Evolutionary conservation across 768 basidiomycete species (phyloP).

Genomic region (Suillus alpinus): DNA sequence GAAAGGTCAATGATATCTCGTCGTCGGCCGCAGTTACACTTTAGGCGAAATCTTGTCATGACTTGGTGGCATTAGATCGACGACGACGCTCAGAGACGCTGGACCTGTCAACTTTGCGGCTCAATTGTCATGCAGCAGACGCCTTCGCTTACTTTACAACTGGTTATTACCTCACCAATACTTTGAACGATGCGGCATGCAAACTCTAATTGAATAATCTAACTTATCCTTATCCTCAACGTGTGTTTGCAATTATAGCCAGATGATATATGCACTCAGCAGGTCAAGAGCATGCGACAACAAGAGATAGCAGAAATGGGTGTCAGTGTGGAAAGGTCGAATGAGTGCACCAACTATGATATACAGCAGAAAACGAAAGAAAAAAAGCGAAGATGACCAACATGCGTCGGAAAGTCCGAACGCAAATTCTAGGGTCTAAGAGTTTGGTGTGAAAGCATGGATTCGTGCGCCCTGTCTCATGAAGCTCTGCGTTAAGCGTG

Average conservation of each 20-base stretch:
- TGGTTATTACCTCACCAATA: background rate
- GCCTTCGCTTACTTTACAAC: background rate
- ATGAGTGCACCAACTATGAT: slow-evolving; percentile 16
- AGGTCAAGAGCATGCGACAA: slow-evolving; percentile 10
- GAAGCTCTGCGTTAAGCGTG: slow-evolving; percentile 56
- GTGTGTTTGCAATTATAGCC: slow-evolving; percentile 19
- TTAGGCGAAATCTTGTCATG: background rate
- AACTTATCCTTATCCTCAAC: background rate
- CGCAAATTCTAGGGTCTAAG: slow-evolving; percentile 29
- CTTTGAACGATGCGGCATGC: background rate
- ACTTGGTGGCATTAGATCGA: slow-evolving; percentile 2
- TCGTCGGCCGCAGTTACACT: background rate
- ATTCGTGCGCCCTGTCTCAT: slow-evolving; percentile 56
- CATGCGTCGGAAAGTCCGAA: slow-evolving; percentile 10
- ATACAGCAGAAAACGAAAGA: slow-evolving; percentile 15
- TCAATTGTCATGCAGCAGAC: slow-evolving; percentile 6
- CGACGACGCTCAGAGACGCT: background rate
- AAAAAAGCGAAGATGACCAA: slow-evolving; percentile 5
- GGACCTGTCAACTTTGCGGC: slow-evolving; percentile 1
- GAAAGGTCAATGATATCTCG: background rate
- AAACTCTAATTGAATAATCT: slow-evolving; percentile 5
- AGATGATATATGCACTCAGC: slow-evolving; percentile 14
- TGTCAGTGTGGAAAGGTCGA: slow-evolving; percentile 27
- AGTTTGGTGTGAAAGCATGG: slow-evolving; percentile 46
- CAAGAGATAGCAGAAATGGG: slow-evolving; percentile 16